Percentiles rank a stretch among this genome's conserved stretches.
These are phyloP conservation scores for Venturiaceae sp. DNA, from an alignment of 2,329 filamentous ascomycete genomes.

Conservation along the genomic window DNA sequence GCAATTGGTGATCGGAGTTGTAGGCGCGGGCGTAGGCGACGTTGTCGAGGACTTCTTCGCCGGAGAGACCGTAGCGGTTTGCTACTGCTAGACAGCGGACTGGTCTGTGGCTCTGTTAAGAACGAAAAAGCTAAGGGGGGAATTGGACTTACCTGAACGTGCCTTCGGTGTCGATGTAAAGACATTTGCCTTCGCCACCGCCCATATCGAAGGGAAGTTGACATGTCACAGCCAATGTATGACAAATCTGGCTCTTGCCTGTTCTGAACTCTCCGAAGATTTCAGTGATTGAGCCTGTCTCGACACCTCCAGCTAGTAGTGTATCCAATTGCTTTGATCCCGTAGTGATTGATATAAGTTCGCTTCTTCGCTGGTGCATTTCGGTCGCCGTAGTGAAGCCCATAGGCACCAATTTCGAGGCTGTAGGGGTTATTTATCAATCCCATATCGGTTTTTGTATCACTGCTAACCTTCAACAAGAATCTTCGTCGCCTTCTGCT, in stretches of 20 bases:
- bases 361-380: slow-evolving; percentile 94
- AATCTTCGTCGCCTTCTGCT: slow-evolving; percentile 90
- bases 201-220: slow-evolving; percentile 98
- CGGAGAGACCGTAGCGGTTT: slow-evolving; percentile 86
- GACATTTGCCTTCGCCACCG: slow-evolving; percentile 92
- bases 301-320: slow-evolving; percentile 83
- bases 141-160: slow-evolving; percentile 56
- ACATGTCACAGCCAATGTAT: slow-evolving; percentile 96
- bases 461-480: slow-evolving; percentile 64
- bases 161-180: slow-evolving; percentile 97
- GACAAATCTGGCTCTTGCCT: slow-evolving; percentile 97
- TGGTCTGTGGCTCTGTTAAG: slow-evolving; percentile 42
- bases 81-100: slow-evolving; percentile 86
- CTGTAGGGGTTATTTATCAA: slow-evolving; percentile 33
- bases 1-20: slow-evolving; percentile 95
- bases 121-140: too few relatives aligned
- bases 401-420: slow-evolving; percentile 94
- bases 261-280: slow-evolving; percentile 97
- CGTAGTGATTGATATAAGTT: slow-evolving; percentile 95
- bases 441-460: neutral
- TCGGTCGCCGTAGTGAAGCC: slow-evolving; percentile 98
- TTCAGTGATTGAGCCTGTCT: slow-evolving; percentile 96
- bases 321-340: slow-evolving; percentile 97
- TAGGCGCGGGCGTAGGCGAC: slow-evolving; percentile 97
- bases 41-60: slow-evolving; percentile 96